A percentile compares a stretch with the other conserved stretches of the same genome.
These are phyloP conservation scores for Cladosporium sp. DNA, from an alignment of 2,329 filamentous ascomycete species.

Conservation along the genomic window DNA sequence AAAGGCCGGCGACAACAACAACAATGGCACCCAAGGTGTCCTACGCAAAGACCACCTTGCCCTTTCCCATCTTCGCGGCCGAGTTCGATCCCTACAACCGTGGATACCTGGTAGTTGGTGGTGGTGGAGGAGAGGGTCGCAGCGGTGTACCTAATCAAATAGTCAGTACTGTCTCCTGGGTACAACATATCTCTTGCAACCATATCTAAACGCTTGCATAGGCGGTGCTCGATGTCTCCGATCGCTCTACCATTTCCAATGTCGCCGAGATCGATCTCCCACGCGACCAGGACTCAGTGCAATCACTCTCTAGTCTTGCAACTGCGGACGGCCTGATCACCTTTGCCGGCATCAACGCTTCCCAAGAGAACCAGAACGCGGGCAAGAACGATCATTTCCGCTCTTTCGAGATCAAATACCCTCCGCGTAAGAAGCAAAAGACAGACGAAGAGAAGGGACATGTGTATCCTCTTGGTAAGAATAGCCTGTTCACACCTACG, in stretches of 20 bases:
- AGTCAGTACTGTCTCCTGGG: conserved; percentile 51
- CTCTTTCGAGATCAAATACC: conserved; percentile 65
- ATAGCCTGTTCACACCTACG: conserved; percentile 51
- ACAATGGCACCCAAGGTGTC: conserved; percentile 32
- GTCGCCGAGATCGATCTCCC: conserved; percentile 75
- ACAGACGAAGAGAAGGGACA: conserved; percentile 32
- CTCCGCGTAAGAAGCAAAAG: conserved; percentile 47
- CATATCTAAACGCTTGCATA: conserved; percentile 34
- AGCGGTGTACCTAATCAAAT: conserved; percentile 87
- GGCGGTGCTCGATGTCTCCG: conserved; percentile 72
- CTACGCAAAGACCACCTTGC: conserved; percentile 65
- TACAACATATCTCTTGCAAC: background rate
- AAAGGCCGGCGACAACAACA: background rate
- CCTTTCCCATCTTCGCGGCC: conserved; percentile 82
- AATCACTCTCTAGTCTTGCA: conserved; percentile 71
- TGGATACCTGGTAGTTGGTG: conserved; percentile 75
- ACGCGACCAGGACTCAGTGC: conserved; percentile 84
- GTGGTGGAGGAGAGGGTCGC: conserved; percentile 79
- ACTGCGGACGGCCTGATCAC: conserved; percentile 56
- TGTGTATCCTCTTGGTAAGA: conserved; percentile 52
- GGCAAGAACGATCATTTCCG: conserved; percentile 84
- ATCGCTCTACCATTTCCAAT: conserved; percentile 61
- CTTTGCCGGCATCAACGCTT: conserved; percentile 82
- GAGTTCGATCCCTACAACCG: conserved; percentile 84
- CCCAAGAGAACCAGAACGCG: conserved; percentile 67